Percentiles rank a stretch among this genome's conserved stretches.
These are phyloP conservation scores for Zoysia matrella DNA, from an alignment of 202 grass and related monocot species.

Conservation along the genomic window DNA sequence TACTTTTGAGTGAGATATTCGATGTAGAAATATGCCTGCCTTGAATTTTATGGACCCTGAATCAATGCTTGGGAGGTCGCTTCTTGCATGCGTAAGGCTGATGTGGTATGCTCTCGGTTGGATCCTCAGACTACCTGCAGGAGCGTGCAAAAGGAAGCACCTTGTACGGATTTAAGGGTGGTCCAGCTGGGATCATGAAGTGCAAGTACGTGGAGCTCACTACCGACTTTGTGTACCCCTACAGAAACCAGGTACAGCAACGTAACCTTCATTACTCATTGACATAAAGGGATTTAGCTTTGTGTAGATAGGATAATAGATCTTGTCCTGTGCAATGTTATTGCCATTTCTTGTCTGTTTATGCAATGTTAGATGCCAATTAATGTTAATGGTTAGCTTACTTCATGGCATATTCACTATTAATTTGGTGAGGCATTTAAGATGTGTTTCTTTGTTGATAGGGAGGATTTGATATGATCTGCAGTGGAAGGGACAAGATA, in stretches of 20 bases:
- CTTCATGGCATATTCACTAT: not conserved
- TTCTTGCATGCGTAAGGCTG: constrained; percentile 8
- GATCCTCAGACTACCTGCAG: constrained; percentile 74
- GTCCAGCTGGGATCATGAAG: constrained; percentile 95
- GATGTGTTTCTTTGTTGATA: constrained; percentile 35
- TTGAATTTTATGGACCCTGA: constrained; percentile 6
- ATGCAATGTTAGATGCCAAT: not conserved
- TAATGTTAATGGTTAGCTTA: not conserved
- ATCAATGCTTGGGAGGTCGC: not conserved
- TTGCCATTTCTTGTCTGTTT: not conserved
- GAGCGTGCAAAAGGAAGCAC: constrained; percentile 72
- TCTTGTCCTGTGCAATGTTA: too few species aligned
- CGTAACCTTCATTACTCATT: not conserved
- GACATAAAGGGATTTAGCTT: not conserved
- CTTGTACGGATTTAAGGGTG: constrained; percentile 92
- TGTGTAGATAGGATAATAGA: not conserved
- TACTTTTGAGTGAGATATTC: not conserved
- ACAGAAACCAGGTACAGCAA: constrained; percentile 87
- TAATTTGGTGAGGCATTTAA: not conserved
- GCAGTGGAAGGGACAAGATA: constrained; percentile 99
- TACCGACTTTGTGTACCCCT: constrained; percentile 83
- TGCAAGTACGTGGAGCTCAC: constrained; percentile 87
- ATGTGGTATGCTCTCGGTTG: not conserved
- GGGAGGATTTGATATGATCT: constrained; percentile 99
- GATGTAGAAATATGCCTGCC: not conserved